Evolutionary conservation across 2,329 filamentous ascomycete genomes (phyloP), one percentile per base, ranked within the genome.

Genomic region (Fusarium sp.): DNA sequence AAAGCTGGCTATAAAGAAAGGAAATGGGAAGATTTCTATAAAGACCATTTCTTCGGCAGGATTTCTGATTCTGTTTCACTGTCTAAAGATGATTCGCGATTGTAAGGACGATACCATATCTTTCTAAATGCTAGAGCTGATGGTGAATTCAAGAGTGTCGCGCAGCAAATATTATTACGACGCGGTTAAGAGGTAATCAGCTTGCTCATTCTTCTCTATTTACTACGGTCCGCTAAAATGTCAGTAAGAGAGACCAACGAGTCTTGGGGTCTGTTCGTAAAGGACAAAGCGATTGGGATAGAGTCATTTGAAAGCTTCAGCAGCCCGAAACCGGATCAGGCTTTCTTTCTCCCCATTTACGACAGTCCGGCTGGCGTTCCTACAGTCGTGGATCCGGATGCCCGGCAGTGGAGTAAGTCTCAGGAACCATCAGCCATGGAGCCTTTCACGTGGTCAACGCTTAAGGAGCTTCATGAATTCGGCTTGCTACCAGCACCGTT

Each of bases 101-200:
- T 44, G 60, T 47, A 48, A 16, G 18, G 13, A 6, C 9, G 20
- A 10, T 7, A 2, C 4, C 15, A 15, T 28, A 8, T 8, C 6
- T 1, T 4, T 3, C n/a, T 3, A 1, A 15, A 26, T 12, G 5
- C 11, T 11, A 3, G 7, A 21, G 13, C 53, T 62, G 6, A 64
- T 20, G 15, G 13, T 12, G 8, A 5, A 3, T 3, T 20, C 5
- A 15, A 63, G 61, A 5, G 13, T 57, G 18, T 67, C 68, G 11
- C 66, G 65, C 5, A 60, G 35, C 39, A 66, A 67, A n/a, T 72
- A 67, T 12, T 71, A 67, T 37, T 72, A 71, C 16, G 68, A 72
- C 12, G 57, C 21, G 2, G 31, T 67, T 3, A 57, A 28, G 16
- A 20, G 35, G 68, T 72, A 59, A 8, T 20, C 2, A 2, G 4